phyloP scores from a whole-genome alignment of 768 basidiomycete genomes.

The Cyathus striatus region DNA sequence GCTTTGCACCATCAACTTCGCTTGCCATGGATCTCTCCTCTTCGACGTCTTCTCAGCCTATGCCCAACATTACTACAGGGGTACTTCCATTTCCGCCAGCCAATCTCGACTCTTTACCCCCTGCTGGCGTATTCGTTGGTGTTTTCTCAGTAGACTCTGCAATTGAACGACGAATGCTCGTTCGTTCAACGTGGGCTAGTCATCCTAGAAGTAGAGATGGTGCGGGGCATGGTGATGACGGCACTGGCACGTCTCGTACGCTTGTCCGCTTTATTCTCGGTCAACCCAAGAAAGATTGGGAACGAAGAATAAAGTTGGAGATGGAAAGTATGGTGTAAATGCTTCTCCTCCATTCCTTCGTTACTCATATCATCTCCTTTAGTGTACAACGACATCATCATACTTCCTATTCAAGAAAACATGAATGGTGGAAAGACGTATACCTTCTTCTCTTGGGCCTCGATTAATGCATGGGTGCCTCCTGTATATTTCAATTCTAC shows the following conservation, averaged over 20 bases:
- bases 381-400: conserved; percentile 85
- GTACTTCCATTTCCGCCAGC: conserved; percentile 62
- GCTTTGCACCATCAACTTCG: conserved; percentile 56
- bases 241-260: conserved; percentile 74
- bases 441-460: conserved; percentile 90
- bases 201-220: conserved; percentile 77
- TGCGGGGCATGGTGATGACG: conserved; percentile 63
- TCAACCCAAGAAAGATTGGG: conserved; percentile 75
- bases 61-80: conserved; percentile 28
- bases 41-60: conserved; percentile 33
- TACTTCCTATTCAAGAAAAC: conserved; percentile 84
- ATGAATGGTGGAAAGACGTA: conserved; percentile 96
- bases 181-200: conserved; percentile 86
- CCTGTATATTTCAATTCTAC: conserved; percentile 55
- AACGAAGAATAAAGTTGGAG: conserved; percentile 76
- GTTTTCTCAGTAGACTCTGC: conserved; percentile 87
- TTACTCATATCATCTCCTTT: conserved; percentile 7
- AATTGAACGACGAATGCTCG: conserved; percentile 80
- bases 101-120: conserved; percentile 68
- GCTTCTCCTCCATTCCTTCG: conserved; percentile 3
- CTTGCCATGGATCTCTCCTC: conserved; percentile 38
- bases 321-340: conserved; percentile 71
- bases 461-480: conserved; percentile 87
- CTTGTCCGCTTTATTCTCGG: conserved; percentile 89
- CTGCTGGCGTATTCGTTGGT: conserved; percentile 83